Conservation (phyloP, 1,139 yeast genomes). For the Nakaseomyces glabratus region DNA sequence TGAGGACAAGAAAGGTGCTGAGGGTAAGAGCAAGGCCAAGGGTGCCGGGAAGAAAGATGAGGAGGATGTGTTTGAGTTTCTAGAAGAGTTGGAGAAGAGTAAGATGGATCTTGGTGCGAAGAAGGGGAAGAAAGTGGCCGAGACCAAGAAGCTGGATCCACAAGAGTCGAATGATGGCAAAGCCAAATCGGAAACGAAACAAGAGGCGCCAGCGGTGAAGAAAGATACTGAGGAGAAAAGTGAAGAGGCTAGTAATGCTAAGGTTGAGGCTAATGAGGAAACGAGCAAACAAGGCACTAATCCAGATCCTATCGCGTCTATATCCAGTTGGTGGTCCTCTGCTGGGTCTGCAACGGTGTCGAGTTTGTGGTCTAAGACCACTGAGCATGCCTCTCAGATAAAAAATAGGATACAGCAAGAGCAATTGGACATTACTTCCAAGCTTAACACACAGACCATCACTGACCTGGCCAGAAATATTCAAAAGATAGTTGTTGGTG, state of each 20-base stretch:
- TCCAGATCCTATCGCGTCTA: constrained; percentile 55
- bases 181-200: constrained; percentile 9
- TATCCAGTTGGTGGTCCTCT: constrained; percentile 74
- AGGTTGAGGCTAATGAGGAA: constrained; percentile 12
- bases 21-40: constrained; percentile 17
- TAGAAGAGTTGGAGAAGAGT: constrained; percentile 64
- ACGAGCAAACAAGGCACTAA: constrained; percentile 15
- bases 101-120: constrained; percentile 22
- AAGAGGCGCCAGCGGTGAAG: constrained; percentile 7
- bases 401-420: constrained; percentile 25
- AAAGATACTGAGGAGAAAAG: constrained; percentile 7
- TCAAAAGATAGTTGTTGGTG: constrained; percentile 44
- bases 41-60: constrained; percentile 38
- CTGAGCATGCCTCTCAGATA: constrained; percentile 29
- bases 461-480: constrained; percentile 28
- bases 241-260: constrained; percentile 6
- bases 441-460: constrained; percentile 31
- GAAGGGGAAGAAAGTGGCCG: constrained; percentile 18
- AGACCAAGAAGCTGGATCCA: constrained; percentile 11
- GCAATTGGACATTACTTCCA: constrained; percentile 33
- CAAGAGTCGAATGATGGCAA: constrained; percentile 9
- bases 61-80: constrained; percentile 74
- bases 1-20: constrained; percentile 40
- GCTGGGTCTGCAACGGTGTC: constrained; percentile 72
- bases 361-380: constrained; percentile 50